phyloP scores from a whole-genome alignment of 306 rosid species.

The Senna tora region DNA sequence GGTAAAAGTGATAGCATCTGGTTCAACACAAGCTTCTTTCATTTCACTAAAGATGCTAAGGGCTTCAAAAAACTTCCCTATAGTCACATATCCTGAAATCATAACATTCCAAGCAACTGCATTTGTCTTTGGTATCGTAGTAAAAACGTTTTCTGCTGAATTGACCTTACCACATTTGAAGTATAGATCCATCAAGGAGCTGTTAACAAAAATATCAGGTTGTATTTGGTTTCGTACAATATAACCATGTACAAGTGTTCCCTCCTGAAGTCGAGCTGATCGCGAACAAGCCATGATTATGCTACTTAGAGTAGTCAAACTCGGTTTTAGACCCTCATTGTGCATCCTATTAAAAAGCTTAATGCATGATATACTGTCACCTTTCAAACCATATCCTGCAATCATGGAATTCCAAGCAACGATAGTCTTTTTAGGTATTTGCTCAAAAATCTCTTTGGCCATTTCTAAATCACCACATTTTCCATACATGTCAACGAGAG shows the following conservation, averaged over 20 bases:
- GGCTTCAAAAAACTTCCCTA: conserved; percentile 65
- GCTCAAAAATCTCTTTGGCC: conserved; percentile 70
- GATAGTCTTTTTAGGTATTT: conserved; percentile 61
- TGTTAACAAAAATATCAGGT: conserved; percentile 58
- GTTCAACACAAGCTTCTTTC: conserved; percentile 54
- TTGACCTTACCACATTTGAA: conserved; percentile 68
- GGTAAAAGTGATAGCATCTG: conserved; percentile 71
- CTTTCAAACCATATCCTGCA: conserved; percentile 61
- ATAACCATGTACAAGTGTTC: conserved; percentile 69
- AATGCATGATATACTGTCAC: conserved; percentile 70
- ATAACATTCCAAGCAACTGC: conserved; percentile 73
- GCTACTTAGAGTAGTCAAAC: conserved; percentile 68
- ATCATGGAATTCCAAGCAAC: conserved; percentile 86
- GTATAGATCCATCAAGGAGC: conserved; percentile 71
- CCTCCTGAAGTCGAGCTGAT: conserved; percentile 56
- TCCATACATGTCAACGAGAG: conserved; percentile 89
- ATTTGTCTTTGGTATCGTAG: conserved; percentile 48
- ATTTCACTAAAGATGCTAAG: conserved; percentile 56
- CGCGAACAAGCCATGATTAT: conserved; percentile 65
- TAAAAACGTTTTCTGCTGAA: conserved; percentile 62
- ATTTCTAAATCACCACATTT: conserved; percentile 69
- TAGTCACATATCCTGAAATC: conserved; percentile 71
- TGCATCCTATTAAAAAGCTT: conserved; percentile 69
- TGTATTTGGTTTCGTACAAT: conserved; percentile 56
- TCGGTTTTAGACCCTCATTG: conserved; percentile 58